Evolutionary conservation across 23 red algal species (phyloP), one percentile per base, ranked within the genome.

Genomic region (Gracilaria caudata): DNA sequence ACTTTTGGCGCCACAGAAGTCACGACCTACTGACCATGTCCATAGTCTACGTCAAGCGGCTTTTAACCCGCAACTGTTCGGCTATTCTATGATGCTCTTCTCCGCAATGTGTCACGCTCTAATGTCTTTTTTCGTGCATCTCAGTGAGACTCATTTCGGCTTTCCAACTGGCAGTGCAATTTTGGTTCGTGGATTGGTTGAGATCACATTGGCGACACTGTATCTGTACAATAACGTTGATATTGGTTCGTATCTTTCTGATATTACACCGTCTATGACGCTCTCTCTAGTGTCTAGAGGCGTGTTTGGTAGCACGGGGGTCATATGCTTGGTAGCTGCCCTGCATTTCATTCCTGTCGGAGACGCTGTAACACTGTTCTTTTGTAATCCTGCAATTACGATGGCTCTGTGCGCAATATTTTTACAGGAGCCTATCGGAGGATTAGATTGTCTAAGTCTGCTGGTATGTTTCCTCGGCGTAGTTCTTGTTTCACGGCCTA

Each of bases 1-100:
- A 53, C 49, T 53, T 7, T 17, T 17, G 49, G 13, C 49, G 13
- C 49, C 49, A 13, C 13, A 53, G 12, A 53, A 17, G 49, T 53
- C 49, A 17, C 49, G 13, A 53, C 5, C 7, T 17, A 53, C 13
- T 17, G 7, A 53, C 1, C 5, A 53, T 53, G 49, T 53, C 5
- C 49, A 13, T 16, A 16, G 13, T 17, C 49, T 17, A 53, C 49
- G 49, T 2, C 7, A 13, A 53, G 7, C 49, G 49, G 49, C 14
- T 1, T 7, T 17, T 53, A 9, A 53, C 7, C 49, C 49, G 49
- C 49, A 53, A 16, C 64, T 70, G 64, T 43, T 40, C 28, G 73
- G 73, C 4, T 78, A 78, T 49, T 49, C 19, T 23, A 5, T 78
- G 36, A 78, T 78, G 73, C 8, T 78, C 11, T 78, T 78, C 37